These are phyloP conservation scores for Termitomyces sp. DNA, from an alignment of 768 basidiomycete species.

Conservation along the genomic window DNA sequence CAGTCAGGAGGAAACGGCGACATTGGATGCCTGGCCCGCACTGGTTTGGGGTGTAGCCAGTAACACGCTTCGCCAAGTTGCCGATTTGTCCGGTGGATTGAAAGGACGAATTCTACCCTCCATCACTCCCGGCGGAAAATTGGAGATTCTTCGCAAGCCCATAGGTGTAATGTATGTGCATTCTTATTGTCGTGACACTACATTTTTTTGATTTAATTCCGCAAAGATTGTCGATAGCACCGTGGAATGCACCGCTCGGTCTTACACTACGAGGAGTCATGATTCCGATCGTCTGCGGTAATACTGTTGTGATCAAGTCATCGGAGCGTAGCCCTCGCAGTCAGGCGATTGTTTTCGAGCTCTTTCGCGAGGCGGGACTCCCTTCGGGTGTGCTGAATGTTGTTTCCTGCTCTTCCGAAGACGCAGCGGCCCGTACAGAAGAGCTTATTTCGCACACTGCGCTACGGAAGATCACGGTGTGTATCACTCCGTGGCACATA, in stretches of 20 bases:
- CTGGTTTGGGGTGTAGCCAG: constrained; percentile 22
- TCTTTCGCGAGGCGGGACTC: constrained; percentile 54
- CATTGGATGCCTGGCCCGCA: constrained; percentile 22
- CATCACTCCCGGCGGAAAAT: constrained; percentile 36
- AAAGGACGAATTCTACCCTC: constrained; percentile 42
- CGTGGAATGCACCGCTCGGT: constrained; percentile 51
- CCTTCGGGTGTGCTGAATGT: constrained; percentile 58
- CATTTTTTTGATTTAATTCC: neutral
- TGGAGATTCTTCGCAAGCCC: constrained; percentile 39
- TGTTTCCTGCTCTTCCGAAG: constrained; percentile 40
- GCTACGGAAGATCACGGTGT: constrained; percentile 49
- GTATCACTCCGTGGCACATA: constrained; percentile 12
- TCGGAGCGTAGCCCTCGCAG: constrained; percentile 47
- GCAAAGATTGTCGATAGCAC: constrained; percentile 43
- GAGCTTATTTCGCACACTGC: constrained; percentile 54
- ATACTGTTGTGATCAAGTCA: constrained; percentile 49
- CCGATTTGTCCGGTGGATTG: constrained; percentile 31
- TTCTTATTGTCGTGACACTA: neutral
- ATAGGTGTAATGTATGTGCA: constrained; percentile 47
- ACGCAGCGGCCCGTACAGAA: constrained; percentile 37
- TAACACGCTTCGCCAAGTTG: constrained; percentile 25
- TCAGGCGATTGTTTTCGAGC: constrained; percentile 40
- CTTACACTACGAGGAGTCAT: constrained; percentile 41
- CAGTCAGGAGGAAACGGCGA: constrained; percentile 34
- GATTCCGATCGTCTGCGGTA: constrained; percentile 48